phyloP scores from a whole-genome alignment of 306 rosid species.

The Nissolia schottii region DNA sequence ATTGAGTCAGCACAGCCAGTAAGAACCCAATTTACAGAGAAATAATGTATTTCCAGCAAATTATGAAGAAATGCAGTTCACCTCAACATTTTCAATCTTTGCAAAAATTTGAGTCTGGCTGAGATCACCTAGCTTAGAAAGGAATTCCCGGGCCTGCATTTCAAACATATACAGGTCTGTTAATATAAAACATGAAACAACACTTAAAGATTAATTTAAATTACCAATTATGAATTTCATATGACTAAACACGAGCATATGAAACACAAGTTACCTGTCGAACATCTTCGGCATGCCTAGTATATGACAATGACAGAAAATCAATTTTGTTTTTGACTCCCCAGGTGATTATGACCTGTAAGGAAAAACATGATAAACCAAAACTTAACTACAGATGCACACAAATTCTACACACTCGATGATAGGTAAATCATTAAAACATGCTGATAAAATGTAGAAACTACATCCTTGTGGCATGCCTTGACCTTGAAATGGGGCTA shows the following conservation, averaged over 20 bases:
- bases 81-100: slow-evolving; percentile 88
- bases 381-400: not conserved
- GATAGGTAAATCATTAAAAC: not conserved
- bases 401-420: not conserved
- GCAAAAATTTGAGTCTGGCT: slow-evolving; percentile 88
- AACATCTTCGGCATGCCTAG: slow-evolving; percentile 90
- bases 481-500: not conserved
- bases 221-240: not conserved
- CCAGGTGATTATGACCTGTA: slow-evolving; percentile 86
- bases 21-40: slow-evolving; percentile 7
- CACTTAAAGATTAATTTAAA: not conserved
- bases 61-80: slow-evolving; percentile 32
- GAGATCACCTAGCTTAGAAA: slow-evolving; percentile 69
- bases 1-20: not conserved
- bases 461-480: slow-evolving; percentile 61
- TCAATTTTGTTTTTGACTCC: slow-evolving; percentile 78
- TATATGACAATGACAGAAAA: slow-evolving; percentile 77
- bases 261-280: slow-evolving; percentile 56
- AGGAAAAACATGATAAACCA: not conserved
- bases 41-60: not conserved
- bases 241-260: slow-evolving; percentile 1
- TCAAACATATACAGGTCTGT: not conserved
- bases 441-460: not conserved
- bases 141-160: slow-evolving; percentile 75
- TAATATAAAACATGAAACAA: slow-evolving; percentile 16